Evolutionary conservation across 257 asterid species (phyloP), one percentile per base, ranked within the genome.

Genomic region (Solanum rostratum): DNA sequence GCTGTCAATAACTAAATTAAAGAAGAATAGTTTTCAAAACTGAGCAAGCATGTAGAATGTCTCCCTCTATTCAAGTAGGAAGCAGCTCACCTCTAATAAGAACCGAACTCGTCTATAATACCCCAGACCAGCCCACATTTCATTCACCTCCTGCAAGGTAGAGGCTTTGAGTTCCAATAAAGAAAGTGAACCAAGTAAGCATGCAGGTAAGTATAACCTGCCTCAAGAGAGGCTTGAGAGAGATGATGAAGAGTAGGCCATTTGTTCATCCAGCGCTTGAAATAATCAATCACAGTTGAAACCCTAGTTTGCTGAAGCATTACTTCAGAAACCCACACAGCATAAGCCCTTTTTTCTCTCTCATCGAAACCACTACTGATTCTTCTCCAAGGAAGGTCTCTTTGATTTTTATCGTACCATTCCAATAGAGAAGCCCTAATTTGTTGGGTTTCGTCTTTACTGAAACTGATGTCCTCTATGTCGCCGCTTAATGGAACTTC

Each of bases 291-390:
- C 4, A 95, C 99, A 60, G 98, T 96, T 84, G 93, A 97, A 89
- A 96, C 99, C 97, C 96, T 92, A 84, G 99, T 96, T 85, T 96
- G 99, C 92, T 96, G 98, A 84, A 96, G 98, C 98, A 96, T 96
- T 65, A 96, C 93, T 91, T 96, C 99, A 18, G 99, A 96, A 46
- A 96, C 99, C 99, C 99, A 96, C 41, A 96, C 98, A 7, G 98
- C 99, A 74, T 96, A 96, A 29, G 96, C 98, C 85, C 89, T 92
- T 82, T 55, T 86, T 5, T 89, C 97, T 39, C 92, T 84, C 83
- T 92, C 94, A 45, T 73, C 55, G 49, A 52, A 76, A n/a, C 60
- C 71, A 53, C 78, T 85, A 90, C 93, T 92, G 80, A 91, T 90
- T 87, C 94, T 91, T 87, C 99, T 88, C 99, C 99, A 96, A 10